Evolutionary conservation across 257 asterid species (phyloP), one percentile per base, ranked within the genome.

Genomic region (Leptodermis oblonga): DNA sequence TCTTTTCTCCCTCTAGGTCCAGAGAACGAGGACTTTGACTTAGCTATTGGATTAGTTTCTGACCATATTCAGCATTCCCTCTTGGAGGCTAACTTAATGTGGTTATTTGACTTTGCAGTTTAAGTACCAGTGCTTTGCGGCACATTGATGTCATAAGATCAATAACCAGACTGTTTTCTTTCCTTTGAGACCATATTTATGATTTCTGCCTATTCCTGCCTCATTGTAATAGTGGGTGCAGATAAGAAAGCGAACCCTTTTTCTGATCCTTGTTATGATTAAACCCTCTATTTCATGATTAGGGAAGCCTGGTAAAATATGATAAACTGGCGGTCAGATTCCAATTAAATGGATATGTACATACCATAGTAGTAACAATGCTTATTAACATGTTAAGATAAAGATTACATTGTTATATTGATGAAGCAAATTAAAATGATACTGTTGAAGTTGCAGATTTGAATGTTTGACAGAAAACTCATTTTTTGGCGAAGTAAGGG

Each of bases 1-100:
- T 53, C n/a, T 53, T 53, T n/a, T n/a, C n/a, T 53, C 60, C 31
- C 60, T n/a, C 60, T 53, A 8, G 60, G 1, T 53, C 60, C 60
- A 7, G 15, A 53, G 2, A 7, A n/a, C 18, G 55, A 2, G 22
- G 55, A n/a, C 3, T 49, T 3, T 49, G 6, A 22, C 11, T 23
- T 53, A 1, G 25, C 20, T 13, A 12, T 54, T 26, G 9, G 62
- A 26, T 55, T 18, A 26, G 34, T 55, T 55, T 55, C 36, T 55
- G 36, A 55, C 20, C 1, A 26, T 26, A 20, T 26, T 25, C 36
- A 26, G 34, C 33, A 5, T 55, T 55, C 36, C 36, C 34, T 26
- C 25, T 14, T 23, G 62, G 18, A 55, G 4, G 23, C 22, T 55
- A 55, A 52, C 59, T 52, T 10, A 1, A 4, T n/a, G 26, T 52